Conservation (phyloP, 192 early-diverging fungal species). For the Coemansia sp. region DNA sequence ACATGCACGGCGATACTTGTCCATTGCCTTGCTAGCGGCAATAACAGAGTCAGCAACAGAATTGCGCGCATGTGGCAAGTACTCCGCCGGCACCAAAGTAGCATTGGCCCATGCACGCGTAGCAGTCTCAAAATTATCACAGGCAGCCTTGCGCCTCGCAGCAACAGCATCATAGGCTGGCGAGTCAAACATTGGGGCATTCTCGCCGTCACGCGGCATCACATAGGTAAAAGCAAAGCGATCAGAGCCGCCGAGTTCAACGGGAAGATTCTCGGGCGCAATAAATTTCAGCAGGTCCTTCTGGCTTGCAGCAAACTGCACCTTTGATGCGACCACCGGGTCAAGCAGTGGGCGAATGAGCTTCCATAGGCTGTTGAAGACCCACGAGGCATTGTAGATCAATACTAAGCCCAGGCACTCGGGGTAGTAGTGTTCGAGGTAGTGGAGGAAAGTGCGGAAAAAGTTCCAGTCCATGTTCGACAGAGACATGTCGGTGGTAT, state of each 20-base stretch:
- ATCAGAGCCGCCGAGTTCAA: conserved; percentile 60
- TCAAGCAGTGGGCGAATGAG: conserved; percentile 81
- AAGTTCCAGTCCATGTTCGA: conserved; percentile 77
- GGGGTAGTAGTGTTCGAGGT: conserved; percentile 88
- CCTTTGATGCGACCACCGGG: conserved; percentile 85
- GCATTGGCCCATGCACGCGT: conserved; percentile 53
- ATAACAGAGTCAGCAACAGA: conserved; percentile 43
- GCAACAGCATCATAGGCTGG: conserved; percentile 35
- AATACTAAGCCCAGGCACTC: conserved; percentile 80
- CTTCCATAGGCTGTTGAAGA: conserved; percentile 83
- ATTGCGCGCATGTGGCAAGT: conserved; percentile 20
- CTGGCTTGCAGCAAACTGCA: conserved; percentile 66
- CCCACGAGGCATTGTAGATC: conserved; percentile 86
- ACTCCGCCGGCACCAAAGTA: not conserved
- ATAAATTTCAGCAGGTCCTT: conserved; percentile 68
- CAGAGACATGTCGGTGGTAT: conserved; percentile 74
- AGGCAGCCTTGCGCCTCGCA: conserved; percentile 28
- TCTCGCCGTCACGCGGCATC: conserved; percentile 49
- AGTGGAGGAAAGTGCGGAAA: conserved; percentile 73
- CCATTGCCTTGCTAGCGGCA: conserved; percentile 49
- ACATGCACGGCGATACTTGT: conserved; percentile 54
- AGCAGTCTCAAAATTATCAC: conserved; percentile 45
- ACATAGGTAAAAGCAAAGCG: conserved; percentile 58
- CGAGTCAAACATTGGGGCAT: conserved; percentile 52
- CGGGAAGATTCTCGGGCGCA: conserved; percentile 58